A percentile compares a stretch with the other conserved stretches of the same genome.
These are phyloP conservation scores for Citrus trifoliata DNA, from an alignment of 345 rosid genomes.

Conservation along the genomic window DNA sequence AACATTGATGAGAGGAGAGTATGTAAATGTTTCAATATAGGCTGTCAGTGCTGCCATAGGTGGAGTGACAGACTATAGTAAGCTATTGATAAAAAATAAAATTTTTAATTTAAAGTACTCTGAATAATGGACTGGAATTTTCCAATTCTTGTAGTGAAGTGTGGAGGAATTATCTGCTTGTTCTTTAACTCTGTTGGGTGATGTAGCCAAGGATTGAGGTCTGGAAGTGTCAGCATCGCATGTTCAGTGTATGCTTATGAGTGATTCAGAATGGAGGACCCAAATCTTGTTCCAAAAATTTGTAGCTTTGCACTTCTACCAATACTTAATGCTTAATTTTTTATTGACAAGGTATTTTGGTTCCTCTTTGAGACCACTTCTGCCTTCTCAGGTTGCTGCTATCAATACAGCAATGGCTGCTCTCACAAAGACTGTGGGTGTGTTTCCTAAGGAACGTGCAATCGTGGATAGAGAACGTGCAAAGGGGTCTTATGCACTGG, in stretches of 20 bases:
- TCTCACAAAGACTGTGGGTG: conserved; percentile 94
- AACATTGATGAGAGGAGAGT: not conserved
- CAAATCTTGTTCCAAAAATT: not conserved
- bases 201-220: not conserved
- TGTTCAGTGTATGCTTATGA: not conserved
- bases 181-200: conserved; percentile 4
- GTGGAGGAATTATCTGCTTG: not conserved
- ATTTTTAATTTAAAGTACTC: not conserved
- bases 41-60: not conserved
- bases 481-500: conserved; percentile 81
- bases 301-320: not conserved
- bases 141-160: not conserved
- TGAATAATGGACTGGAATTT: not conserved
- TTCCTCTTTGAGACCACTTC: conserved; percentile 12
- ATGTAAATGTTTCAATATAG: not conserved
- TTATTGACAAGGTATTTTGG: not conserved
- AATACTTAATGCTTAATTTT: not conserved
- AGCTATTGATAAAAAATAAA: not conserved
- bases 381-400: conserved; percentile 73
- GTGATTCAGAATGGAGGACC: not conserved
- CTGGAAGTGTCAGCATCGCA: not conserved
- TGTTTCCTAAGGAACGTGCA: conserved; percentile 95
- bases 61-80: not conserved
- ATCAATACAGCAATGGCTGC: conserved; percentile 99
- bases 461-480: conserved; percentile 93